Conservation (phyloP, 2,329 filamentous ascomycete species). For the Phoma sp. region DNA sequence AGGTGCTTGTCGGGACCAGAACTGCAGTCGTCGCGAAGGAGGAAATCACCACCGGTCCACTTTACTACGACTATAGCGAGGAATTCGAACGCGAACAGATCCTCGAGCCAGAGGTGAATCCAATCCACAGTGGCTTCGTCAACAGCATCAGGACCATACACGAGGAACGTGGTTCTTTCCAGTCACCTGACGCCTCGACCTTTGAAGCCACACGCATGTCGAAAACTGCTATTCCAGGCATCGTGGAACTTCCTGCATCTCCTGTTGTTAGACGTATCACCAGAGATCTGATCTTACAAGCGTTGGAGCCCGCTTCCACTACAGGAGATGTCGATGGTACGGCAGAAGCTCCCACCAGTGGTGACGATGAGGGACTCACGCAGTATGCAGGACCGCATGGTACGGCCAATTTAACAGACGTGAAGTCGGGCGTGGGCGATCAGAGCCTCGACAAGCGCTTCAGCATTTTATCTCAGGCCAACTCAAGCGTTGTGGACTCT, state of each 20-base stretch:
- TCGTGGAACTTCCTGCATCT: conserved; percentile 40
- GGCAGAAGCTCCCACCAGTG: neutral
- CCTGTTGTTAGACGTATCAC: conserved; percentile 43
- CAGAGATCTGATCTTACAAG: conserved; percentile 38
- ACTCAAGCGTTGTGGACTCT: conserved; percentile 37
- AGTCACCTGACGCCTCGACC: conserved; percentile 4
- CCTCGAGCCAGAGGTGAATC: conserved; percentile 22
- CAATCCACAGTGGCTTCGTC: conserved; percentile 48
- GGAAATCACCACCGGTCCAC: conserved; percentile 18
- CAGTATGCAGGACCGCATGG: neutral
- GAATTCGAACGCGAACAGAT: conserved; percentile 41
- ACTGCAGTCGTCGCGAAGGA: conserved; percentile 36
- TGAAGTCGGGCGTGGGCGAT: neutral
- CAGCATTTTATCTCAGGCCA: conserved; percentile 36
- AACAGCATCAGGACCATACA: conserved; percentile 52
- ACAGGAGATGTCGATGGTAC: conserved; percentile 28
- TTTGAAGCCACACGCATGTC: neutral
- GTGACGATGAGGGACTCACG: neutral
- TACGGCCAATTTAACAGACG: neutral
- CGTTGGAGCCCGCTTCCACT: conserved; percentile 37
- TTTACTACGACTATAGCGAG: conserved; percentile 49
- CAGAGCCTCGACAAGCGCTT: conserved; percentile 18
- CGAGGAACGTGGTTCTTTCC: conserved; percentile 41
- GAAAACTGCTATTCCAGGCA: conserved; percentile 6
- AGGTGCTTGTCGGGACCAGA: conserved; percentile 37